phyloP scores from a whole-genome alignment of 1,139 yeast species.

The Zygosaccharomyces sapae region DNA sequence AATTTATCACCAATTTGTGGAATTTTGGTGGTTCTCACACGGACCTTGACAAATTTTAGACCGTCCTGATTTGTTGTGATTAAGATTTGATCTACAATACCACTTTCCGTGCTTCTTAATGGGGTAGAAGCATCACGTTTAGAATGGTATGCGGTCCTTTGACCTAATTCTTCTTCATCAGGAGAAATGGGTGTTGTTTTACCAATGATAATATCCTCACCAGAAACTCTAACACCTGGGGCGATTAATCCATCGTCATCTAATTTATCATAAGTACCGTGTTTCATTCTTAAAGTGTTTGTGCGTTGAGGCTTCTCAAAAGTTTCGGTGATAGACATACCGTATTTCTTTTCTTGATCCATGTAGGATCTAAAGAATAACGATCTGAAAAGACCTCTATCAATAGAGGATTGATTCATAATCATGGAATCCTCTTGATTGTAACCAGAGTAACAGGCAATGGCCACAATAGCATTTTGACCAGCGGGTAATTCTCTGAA shows the following conservation, averaged over 20 bases:
- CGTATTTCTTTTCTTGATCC: constrained; percentile 98
- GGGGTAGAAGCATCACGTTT: constrained; percentile 99
- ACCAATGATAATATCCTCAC: constrained; percentile 97
- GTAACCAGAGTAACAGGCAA: constrained; percentile 96
- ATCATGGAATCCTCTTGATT: constrained; percentile 99
- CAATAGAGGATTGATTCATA: constrained; percentile 97
- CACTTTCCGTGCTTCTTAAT: constrained; percentile 91
- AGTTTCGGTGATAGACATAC: constrained; percentile 95
- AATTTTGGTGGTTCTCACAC: constrained; percentile 97
- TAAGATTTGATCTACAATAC: constrained; percentile 96
- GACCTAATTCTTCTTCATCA: constrained; percentile 96
- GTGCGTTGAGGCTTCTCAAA: constrained; percentile 94
- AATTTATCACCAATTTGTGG: constrained; percentile 99
- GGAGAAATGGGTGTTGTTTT: constrained; percentile 99
- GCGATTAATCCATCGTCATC: constrained; percentile 98
- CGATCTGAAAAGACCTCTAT: constrained; percentile 92
- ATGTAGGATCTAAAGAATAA: constrained; percentile 93
- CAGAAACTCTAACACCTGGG: constrained; percentile 97
- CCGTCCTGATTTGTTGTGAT: constrained; percentile 98
- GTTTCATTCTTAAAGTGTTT: constrained; percentile 90
- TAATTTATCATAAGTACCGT: constrained; percentile 94
- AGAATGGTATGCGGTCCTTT: constrained; percentile 95
- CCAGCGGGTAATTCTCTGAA: constrained; percentile 99
- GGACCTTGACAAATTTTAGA: constrained; percentile 90
- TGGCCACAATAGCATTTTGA: constrained; percentile 97